phyloP scores from a whole-genome alignment of 164 flowering plant species.

The Chimonanthus praecox region DNA sequence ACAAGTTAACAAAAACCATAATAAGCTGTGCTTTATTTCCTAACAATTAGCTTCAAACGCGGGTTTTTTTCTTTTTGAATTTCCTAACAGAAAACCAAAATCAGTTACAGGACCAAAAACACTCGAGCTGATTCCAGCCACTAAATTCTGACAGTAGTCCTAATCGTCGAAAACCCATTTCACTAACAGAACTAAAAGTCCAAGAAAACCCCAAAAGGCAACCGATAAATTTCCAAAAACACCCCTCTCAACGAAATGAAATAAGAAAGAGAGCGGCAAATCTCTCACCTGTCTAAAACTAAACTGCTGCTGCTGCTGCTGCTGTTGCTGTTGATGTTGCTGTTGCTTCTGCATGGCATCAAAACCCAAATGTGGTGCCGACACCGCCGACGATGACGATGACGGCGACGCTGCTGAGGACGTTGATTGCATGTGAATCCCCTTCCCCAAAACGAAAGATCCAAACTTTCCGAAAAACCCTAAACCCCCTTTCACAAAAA shows the following conservation, averaged over 20 bases:
- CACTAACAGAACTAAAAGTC: not conserved
- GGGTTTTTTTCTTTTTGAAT: too few species aligned
- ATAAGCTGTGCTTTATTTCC: too few species aligned
- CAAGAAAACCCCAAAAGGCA: not conserved
- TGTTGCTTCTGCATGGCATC: conserved; percentile 59
- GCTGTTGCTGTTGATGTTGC: conserved; percentile 12
- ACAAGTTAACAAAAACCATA: too few species aligned
- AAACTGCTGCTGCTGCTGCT: conserved; percentile 26
- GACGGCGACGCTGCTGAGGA: conserved; percentile 68
- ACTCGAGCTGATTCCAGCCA: not conserved
- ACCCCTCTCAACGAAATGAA: not conserved
- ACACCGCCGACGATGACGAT: conserved; percentile 77
- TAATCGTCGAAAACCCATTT: not conserved
- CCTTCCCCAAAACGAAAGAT: not conserved
- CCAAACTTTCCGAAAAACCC: conserved; percentile 2
- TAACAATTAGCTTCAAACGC: too few species aligned
- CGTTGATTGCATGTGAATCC: conserved; percentile 11
- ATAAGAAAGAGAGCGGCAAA: conserved; percentile 3
- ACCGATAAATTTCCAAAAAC: not conserved
- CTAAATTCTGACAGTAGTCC: not conserved
- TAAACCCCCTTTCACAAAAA: conserved; percentile 5
- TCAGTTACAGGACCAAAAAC: too few species aligned
- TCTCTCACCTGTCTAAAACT: conserved; percentile 25
- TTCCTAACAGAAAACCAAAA: too few species aligned
- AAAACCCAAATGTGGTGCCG: conserved; percentile 57